Base-by-base conservation (phyloP, 345 rosid genomes). In the Aethionema arabicum region DNA sequence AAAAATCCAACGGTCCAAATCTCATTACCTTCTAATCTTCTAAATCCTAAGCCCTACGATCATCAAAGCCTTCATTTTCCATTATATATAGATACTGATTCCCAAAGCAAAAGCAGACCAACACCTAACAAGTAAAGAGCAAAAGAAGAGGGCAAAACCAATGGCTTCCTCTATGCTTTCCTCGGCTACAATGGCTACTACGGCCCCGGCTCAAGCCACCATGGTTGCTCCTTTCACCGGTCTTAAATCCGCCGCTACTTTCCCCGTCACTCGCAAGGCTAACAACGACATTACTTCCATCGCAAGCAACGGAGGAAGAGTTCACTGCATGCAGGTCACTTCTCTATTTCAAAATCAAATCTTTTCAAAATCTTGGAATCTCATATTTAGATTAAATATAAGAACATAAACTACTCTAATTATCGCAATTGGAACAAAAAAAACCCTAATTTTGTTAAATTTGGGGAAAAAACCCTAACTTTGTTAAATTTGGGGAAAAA, bases 81-180 rank as follows among this genome's bases (percentile, higher is more conserved):
- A 65, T 53, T 82, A 77, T 82, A 78, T 76, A 76, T 68, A 59
- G 56, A 72, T 1, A 16, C 2, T 21, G 27, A 21, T 1, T 21
- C 39, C 47, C 44, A 37, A 21, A 53, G 44, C 63, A 35, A 9
- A 6, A 21, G 35, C 51, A 16, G 36, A 10, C 37, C 47, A 49
- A 57, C 15, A 44, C 36, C 63, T 36, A 38, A 52, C 48, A 47
- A 52, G 49, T 56, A 41, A n/a, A 58, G 41, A 39, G 51, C 6
- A 29, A 36, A 55, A 32, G 27, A n/a, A 66, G 56, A 37, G 40
- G 33, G 46, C 12, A 61, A 29, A 46, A 44, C 32, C n/a, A 43
- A 84, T 84, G 89, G 86, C 86, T 50, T 73, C 88, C 70, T 71
- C 82, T 15, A 60, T 81, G 77, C 68, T 77, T 32, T 81, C 89